phyloP scores from a whole-genome alignment of 1,284 basidiomycete genomes.

The Puccinia triticina region DNA sequence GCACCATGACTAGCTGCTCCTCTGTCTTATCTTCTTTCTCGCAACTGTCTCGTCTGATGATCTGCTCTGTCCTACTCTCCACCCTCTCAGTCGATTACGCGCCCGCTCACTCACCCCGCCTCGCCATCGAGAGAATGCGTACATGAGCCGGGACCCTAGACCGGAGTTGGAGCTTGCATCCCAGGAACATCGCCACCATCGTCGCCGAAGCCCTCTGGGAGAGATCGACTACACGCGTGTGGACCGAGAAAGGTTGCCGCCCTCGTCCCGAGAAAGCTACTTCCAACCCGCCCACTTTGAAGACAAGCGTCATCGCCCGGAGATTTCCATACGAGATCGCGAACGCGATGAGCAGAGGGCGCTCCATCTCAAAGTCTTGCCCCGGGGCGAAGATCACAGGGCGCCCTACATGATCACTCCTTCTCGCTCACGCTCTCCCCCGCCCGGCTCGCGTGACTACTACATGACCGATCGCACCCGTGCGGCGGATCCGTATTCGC shows the following conservation, averaged over 20 bases:
- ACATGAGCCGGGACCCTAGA: constrained; percentile 9
- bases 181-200: constrained; percentile 31
- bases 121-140: constrained; percentile 12
- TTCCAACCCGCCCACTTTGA: not conserved
- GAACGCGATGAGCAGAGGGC: constrained; percentile 4
- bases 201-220: constrained; percentile 7
- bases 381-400: not conserved
- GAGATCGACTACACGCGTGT: not conserved
- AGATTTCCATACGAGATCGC: constrained; percentile 1
- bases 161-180: constrained; percentile 9
- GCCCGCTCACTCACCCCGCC: constrained; percentile 22
- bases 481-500: not conserved
- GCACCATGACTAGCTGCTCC: not conserved
- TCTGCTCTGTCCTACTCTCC: constrained; percentile 27
- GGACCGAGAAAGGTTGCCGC: constrained; percentile 32
- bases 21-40: not conserved
- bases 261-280: constrained; percentile 19
- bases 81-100: constrained; percentile 22
- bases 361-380: constrained; percentile 4
- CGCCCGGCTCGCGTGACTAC: constrained; percentile 17
- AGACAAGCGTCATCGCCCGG: constrained; percentile 27
- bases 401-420: not conserved
- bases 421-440: constrained; percentile 19
- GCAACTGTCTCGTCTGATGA: constrained; percentile 9
- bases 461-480: not conserved